Evolutionary conservation across 192 early-diverging fungal genomes (phyloP).

Genomic region (Lunasporangiospora selenospora): DNA sequence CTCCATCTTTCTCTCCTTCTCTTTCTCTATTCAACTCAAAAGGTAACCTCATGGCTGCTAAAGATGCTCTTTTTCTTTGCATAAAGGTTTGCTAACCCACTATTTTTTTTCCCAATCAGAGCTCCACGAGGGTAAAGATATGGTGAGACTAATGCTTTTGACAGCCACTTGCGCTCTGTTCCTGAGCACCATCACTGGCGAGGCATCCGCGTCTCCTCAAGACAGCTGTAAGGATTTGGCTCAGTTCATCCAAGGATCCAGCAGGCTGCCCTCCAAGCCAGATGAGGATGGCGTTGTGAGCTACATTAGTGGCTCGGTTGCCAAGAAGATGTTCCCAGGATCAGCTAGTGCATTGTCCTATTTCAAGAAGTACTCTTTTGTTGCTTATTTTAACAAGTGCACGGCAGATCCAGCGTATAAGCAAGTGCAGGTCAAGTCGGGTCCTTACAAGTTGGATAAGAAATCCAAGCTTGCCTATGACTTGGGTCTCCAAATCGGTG

Average conservation of each 20-base stretch:
- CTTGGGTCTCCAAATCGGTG: slow-evolving; percentile 9
- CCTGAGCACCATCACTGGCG: slow-evolving; percentile 3
- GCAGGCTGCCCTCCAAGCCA: slow-evolving; percentile 6
- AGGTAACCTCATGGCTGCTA: too few relatives aligned
- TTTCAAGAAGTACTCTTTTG: slow-evolving; percentile 11
- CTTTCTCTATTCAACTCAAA: too few relatives aligned
- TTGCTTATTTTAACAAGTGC: slow-evolving; percentile 10
- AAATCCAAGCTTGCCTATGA: slow-evolving; percentile 10
- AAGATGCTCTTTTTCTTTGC: too few relatives aligned
- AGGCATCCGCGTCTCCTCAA: slow-evolving; percentile 1
- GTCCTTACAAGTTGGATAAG: slow-evolving; percentile 15
- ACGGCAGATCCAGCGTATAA: not conserved
- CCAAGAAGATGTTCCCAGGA: slow-evolving; percentile 19
- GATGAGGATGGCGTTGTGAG: slow-evolving; percentile 5
- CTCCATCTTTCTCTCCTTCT: too few relatives aligned
- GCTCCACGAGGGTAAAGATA: slow-evolving; percentile 1
- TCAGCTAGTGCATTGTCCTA: not conserved
- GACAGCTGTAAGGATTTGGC: slow-evolving; percentile 10
- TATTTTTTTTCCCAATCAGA: not conserved
- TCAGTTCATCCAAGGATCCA: not conserved
- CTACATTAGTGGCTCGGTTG: slow-evolving; percentile 3
- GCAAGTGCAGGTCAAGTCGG: slow-evolving; percentile 14
- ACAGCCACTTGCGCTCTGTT: slow-evolving; percentile 10
- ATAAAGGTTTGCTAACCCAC: too few relatives aligned
- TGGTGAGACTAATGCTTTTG: not conserved